Evolutionary conservation across 2,329 filamentous ascomycete genomes (phyloP), one percentile per base, ranked within the genome.

Genomic region (Thermomyces lanuginosus): DNA sequence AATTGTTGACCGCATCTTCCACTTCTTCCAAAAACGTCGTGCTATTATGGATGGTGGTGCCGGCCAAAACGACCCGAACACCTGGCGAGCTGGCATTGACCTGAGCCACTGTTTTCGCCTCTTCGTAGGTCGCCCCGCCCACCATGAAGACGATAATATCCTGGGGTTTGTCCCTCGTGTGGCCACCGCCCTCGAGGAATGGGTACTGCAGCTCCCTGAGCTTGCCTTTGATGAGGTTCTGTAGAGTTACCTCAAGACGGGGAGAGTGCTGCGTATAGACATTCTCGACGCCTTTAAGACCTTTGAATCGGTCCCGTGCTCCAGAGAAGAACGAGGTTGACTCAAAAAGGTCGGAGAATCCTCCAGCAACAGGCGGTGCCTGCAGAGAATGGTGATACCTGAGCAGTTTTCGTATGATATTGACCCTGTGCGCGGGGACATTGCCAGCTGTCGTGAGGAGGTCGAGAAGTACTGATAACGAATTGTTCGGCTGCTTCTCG

Each of bases 251-350:
- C 50, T 93, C 84, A 9, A 98, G 55, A 12, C 82, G 66, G 0
- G 91, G 83, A 4, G 82, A 91, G 51, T 98, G 89, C 50, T 98
- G 91, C 0, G 89, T 98, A 51, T 98, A 98, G 15, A 98, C 89
- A 42, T 98, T 98, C 51, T 98, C 91, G 1, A 98, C 89, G 2
- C 89, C 89, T 46, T 95, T 93, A 8, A 98, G 64, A 0, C 89
- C 89, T 45, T 92, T 92, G 52, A 98, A 83, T 4, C 84, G 73
- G 44, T 76, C 81, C 20, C 82, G 69, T 7, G 84, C 83, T 8
- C 80, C 80, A 1, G 81, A 80, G 53, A 98, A 92, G 37, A 98
- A 86, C 4, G 82, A 86, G 0, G 76, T 71, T 0, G 81, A 77
- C 44, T 95, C 84, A 43, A 98, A 95, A 5, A 95, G 71, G 38